Evolutionary conservation across 2,329 filamentous ascomycete genomes (phyloP).

Genomic region (Arachnopeziza araneosa): DNA sequence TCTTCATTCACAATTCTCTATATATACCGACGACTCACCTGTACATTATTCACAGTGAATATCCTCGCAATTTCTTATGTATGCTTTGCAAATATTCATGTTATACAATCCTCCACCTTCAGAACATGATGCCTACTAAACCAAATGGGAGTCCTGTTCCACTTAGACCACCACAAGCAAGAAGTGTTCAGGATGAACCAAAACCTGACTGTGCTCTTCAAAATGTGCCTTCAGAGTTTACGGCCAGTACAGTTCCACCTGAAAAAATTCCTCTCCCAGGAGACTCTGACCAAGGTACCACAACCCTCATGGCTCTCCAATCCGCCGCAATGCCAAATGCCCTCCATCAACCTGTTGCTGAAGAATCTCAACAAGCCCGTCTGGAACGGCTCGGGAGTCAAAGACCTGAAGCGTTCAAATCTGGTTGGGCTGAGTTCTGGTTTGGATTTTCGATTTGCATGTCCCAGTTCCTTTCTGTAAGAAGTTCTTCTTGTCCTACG

Average conservation of each 20-base stretch:
- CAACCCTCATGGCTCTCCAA: not conserved
- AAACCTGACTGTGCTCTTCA: not conserved
- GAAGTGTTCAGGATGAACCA: not conserved
- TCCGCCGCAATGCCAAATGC: not conserved
- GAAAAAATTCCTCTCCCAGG: not conserved
- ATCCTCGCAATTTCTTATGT: no score
- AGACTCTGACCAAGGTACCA: not conserved
- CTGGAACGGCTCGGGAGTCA: conserved; percentile 53
- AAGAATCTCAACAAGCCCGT: conserved; percentile 28
- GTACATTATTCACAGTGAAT: not conserved
- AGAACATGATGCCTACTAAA: not conserved
- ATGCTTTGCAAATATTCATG: not conserved
- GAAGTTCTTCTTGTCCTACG: conserved; percentile 9
- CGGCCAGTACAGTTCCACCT: not conserved
- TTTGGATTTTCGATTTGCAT: conserved; percentile 56
- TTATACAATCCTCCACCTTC: not conserved
- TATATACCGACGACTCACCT: not conserved
- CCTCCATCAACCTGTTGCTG: conserved; percentile 2
- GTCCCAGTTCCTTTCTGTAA: conserved; percentile 50
- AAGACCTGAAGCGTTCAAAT: conserved; percentile 47
- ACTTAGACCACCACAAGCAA: not conserved
- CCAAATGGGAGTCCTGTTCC: not conserved
- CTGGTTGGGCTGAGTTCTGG: conserved; percentile 47
- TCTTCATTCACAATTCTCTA: not conserved
- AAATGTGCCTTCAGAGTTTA: not conserved